Percentiles rank a stretch among this genome's conserved stretches.
Conservation (phyloP, 202 grass and related monocot species). For the Setaria italica region DNA sequence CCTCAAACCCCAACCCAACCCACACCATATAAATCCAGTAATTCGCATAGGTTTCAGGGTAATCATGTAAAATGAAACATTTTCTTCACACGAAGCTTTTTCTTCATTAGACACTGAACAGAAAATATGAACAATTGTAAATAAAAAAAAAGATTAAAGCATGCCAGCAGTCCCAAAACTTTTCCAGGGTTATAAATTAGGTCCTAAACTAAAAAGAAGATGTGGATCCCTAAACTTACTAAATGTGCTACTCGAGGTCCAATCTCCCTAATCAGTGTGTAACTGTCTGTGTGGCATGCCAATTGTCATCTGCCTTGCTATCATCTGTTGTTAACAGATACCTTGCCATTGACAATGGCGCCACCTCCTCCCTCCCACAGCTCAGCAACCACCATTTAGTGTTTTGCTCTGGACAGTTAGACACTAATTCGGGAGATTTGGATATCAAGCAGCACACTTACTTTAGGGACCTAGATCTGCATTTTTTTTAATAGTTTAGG, state of each 20-base stretch:
- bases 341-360: too few species aligned
- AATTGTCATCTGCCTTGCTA: too few species aligned
- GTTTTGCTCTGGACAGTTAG: not conserved
- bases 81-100: not conserved
- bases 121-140: not conserved
- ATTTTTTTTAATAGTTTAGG: not conserved
- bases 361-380: too few species aligned
- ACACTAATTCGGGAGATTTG: not conserved
- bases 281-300: too few species aligned
- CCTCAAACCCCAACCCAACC: not conserved
- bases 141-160: not conserved
- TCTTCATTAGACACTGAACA: not conserved
- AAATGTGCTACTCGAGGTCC: too few species aligned
- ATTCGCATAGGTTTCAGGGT: conserved; percentile 12
- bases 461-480: not conserved
- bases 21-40: conserved; percentile 5
- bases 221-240: not conserved
- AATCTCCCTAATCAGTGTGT: too few species aligned
- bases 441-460: not conserved
- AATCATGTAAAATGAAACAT: conserved; percentile 13
- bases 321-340: too few species aligned
- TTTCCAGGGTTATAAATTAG: not conserved
- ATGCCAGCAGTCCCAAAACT: not conserved
- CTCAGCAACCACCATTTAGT: too few species aligned
- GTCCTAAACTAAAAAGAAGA: not conserved